phyloP scores from a whole-genome alignment of 1,284 basidiomycete genomes.

The Macrocybe sp. region DNA sequence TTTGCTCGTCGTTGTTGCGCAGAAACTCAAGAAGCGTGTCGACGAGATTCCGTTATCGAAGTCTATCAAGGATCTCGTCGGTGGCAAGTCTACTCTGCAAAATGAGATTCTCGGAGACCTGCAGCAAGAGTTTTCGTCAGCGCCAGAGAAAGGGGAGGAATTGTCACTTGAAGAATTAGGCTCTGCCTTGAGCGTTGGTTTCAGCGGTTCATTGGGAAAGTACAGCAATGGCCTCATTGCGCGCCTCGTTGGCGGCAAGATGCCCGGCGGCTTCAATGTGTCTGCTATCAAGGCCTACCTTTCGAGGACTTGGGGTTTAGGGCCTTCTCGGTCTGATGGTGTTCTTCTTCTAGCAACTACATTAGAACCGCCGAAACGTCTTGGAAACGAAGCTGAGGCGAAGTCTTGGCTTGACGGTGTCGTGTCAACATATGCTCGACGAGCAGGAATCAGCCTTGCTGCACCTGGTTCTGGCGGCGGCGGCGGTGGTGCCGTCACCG shows the following conservation, averaged over 20 bases:
- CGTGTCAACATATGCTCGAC: conserved; percentile 81
- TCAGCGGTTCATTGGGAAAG: conserved; percentile 88
- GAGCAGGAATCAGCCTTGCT: conserved; percentile 83
- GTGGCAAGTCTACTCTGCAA: conserved; percentile 96
- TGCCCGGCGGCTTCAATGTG: conserved; percentile 98
- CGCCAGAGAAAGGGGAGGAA: conserved; percentile 98
- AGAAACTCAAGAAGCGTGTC: conserved; percentile 96
- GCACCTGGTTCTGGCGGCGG: conserved; percentile 59
- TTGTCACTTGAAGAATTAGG: conserved; percentile 95
- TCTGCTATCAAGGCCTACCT: conserved; percentile 91
- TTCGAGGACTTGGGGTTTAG: conserved; percentile 91
- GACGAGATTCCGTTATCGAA: conserved; percentile 90
- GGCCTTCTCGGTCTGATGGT: conserved; percentile 82
- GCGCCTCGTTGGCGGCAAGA: conserved; percentile 90
- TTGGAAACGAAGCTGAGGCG: conserved; percentile 88
- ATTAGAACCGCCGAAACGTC: conserved; percentile 91
- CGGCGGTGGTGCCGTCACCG: conserved; percentile 66
- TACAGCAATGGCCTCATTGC: conserved; percentile 92
- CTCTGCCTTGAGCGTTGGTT: conserved; percentile 77
- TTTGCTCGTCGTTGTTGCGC: conserved; percentile 86
- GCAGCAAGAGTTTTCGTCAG: conserved; percentile 84
- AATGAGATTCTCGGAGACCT: conserved; percentile 96
- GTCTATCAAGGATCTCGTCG: conserved; percentile 97
- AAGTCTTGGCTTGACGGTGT: conserved; percentile 92
- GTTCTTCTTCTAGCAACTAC: conserved; percentile 91